These are phyloP conservation scores for Fusarium albidum DNA, from an alignment of 2,329 filamentous ascomycete species.

Conservation along the genomic window DNA sequence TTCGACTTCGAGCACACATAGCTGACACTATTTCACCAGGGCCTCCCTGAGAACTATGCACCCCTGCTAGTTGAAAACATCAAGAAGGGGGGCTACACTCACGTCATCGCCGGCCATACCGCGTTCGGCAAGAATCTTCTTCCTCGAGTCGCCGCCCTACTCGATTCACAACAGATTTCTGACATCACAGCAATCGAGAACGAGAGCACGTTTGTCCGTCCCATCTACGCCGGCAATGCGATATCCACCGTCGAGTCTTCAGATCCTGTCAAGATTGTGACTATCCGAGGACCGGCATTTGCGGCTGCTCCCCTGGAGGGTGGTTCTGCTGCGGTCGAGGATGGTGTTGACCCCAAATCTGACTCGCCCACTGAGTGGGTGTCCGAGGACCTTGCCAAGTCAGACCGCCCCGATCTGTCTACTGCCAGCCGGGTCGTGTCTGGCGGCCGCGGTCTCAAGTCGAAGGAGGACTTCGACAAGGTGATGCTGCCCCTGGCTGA, in stretches of 20 bases:
- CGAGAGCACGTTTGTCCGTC: constrained; percentile 94
- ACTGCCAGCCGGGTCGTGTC: constrained; percentile 92
- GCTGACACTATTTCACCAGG: constrained; percentile 56
- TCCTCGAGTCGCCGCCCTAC: constrained; percentile 87
- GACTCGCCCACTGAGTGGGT: constrained; percentile 84
- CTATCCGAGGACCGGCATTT: constrained; percentile 93
- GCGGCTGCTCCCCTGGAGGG: constrained; percentile 74
- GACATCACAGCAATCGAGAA: constrained; percentile 87
- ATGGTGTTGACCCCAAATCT: constrained; percentile 83
- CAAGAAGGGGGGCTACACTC: constrained; percentile 93
- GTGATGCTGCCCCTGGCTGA: constrained; percentile 94
- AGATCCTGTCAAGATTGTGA: constrained; percentile 87
- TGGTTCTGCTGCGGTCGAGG: constrained; percentile 79
- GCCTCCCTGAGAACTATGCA: constrained; percentile 93
- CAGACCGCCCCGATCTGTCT: constrained; percentile 90
- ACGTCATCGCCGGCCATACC: constrained; percentile 89
- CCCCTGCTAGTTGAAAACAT: constrained; percentile 94
- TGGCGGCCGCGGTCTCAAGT: constrained; percentile 93
- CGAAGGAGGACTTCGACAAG: constrained; percentile 95
- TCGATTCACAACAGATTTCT: constrained; percentile 93
- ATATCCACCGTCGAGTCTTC: constrained; percentile 94
- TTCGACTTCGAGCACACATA: neutral
- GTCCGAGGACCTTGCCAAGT: constrained; percentile 91
- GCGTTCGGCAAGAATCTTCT: constrained; percentile 97
- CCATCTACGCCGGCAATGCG: constrained; percentile 97